These are phyloP conservation scores for Coniferiporia weirii DNA, from an alignment of 1,284 basidiomycete genomes.

Conservation along the genomic window DNA sequence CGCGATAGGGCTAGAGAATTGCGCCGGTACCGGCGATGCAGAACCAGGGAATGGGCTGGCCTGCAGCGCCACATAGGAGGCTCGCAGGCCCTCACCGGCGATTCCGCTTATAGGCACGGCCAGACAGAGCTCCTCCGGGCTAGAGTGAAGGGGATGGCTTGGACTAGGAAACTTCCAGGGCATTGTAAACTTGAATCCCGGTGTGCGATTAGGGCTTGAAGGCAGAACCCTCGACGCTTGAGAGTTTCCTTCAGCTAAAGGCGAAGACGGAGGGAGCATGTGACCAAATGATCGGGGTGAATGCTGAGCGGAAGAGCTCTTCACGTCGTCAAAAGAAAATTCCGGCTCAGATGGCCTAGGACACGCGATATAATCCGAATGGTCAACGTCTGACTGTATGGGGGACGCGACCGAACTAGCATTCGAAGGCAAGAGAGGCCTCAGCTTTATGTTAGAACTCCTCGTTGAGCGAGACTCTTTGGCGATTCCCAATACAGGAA, in stretches of 20 bases:
- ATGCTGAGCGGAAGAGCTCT: background rate
- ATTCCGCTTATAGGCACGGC: slow-evolving; percentile 16
- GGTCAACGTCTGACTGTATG: background rate
- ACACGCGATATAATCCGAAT: background rate
- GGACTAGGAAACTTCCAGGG: slow-evolving; percentile 19
- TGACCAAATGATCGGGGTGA: background rate
- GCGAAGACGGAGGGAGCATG: slow-evolving; percentile 11
- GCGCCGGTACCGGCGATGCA: background rate
- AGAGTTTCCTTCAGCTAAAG: background rate
- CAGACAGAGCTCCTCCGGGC: slow-evolving; percentile 15
- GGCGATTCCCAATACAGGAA: background rate
- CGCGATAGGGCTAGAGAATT: slow-evolving; percentile 16
- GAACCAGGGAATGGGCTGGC: slow-evolving; percentile 14
- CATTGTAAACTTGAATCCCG: slow-evolving; percentile 1
- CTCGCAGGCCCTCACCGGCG: slow-evolving; percentile 15
- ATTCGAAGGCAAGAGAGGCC: background rate
- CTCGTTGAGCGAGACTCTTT: background rate
- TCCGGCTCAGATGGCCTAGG: slow-evolving; percentile 1
- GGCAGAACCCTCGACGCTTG: slow-evolving; percentile 1
- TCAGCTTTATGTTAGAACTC: background rate
- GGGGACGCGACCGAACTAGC: background rate
- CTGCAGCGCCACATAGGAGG: slow-evolving; percentile 11
- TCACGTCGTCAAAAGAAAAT: background rate
- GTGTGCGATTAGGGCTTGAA: background rate
- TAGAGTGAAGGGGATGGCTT: slow-evolving; percentile 15